phyloP scores from a whole-genome alignment of 345 rosid species.

The Arabidopsis suecica region DNA sequence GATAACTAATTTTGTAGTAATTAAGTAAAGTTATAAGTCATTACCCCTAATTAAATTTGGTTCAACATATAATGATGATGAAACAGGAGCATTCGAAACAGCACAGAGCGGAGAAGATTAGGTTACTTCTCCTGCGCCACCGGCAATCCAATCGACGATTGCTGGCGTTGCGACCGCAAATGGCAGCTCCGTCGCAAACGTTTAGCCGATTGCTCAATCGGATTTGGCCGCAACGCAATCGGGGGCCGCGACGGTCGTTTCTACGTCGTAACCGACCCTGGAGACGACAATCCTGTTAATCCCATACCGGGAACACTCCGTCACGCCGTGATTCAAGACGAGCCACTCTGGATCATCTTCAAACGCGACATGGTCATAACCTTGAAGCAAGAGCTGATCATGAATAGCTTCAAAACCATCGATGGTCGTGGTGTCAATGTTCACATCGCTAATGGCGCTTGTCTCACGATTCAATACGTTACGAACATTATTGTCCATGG shows the following conservation, averaged over 20 bases:
- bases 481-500: slow-evolving; percentile 82
- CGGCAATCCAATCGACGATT: slow-evolving; percentile 84
- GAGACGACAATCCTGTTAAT: slow-evolving; percentile 64
- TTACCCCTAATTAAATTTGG: background rate
- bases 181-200: slow-evolving; percentile 64
- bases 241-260: slow-evolving; percentile 79
- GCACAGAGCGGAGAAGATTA: slow-evolving; percentile 70
- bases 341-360: slow-evolving; percentile 85
- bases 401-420: slow-evolving; percentile 87
- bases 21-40: background rate
- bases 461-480: slow-evolving; percentile 68
- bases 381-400: slow-evolving; percentile 75
- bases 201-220: slow-evolving; percentile 72
- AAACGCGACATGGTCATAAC: slow-evolving; percentile 76
- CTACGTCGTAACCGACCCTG: slow-evolving; percentile 64
- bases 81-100: slow-evolving; percentile 69
- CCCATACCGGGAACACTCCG: slow-evolving; percentile 81
- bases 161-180: slow-evolving; percentile 74
- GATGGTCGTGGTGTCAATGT: slow-evolving; percentile 75
- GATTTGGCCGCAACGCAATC: slow-evolving; percentile 79
- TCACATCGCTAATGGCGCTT: slow-evolving; percentile 65
- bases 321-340: slow-evolving; percentile 80
- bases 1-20: too few species aligned
- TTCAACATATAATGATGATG: background rate
- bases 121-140: slow-evolving; percentile 70